Evolutionary conservation across 495 filamentous ascomycete genomes (phyloP), one percentile per base, ranked within the genome.

Genomic region (Hypoxylon rickii): DNA sequence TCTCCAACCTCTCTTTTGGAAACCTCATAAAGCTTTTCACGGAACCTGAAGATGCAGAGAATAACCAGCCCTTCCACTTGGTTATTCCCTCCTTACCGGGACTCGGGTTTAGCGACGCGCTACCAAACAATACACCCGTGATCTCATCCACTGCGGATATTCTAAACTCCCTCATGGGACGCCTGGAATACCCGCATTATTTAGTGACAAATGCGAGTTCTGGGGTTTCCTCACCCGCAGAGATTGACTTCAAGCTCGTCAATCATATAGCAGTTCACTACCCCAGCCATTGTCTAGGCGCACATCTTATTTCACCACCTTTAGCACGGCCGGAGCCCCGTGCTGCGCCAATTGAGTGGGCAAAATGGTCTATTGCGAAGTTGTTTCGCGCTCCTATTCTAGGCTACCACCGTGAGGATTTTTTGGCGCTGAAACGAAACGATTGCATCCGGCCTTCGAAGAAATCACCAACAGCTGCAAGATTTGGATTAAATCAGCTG

Each of bases 41-140:
- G 0, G 59, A 70, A 1, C 77, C 78, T 0, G 66, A 73, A 5
- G 64, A 71, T 45, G 63, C 72, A 10, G 56, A 58, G 16, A 61
- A 71, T 31, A 67, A 72, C 3, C 83, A 83, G 12, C 72, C 81
- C 0, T 92, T 91, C 69, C 78, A 89, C 67, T 66, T 91, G 22
- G 75, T 91, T 10, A 84, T 80, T 6, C 87, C 89, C 2, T 87
- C 85, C 7, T 70, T 91, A 18, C 88, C 88, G 0, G 89, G 89
- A 32, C 79, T 89, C 55, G 88, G 85, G 32, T 92, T 91, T 69
- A 85, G 80, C 37, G 76, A 83, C 24, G 70, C 77, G 2, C 74
- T 86, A 6, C 76, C 77, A 15, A 77, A 80, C 67, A 81, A 80
- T 51, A 78, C 80, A 1, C 83, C 88, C 33, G 76, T 74, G 1